Base-by-base conservation (phyloP, 257 asterid genomes). In the Dorcoceras hygrometricum region DNA sequence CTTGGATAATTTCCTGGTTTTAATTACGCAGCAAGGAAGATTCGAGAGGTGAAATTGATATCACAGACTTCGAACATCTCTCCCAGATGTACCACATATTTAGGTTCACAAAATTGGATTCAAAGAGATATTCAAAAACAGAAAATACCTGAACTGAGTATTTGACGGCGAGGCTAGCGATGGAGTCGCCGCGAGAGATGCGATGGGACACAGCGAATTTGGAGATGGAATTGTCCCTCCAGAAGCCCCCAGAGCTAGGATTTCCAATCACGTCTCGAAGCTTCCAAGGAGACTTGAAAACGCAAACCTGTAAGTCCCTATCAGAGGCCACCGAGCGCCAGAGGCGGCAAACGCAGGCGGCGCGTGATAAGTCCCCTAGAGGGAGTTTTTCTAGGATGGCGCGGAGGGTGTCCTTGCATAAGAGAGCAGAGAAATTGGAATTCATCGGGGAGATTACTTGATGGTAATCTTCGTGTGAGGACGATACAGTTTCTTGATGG, bases 131-230 rank as follows among this genome's bases (percentile, higher is more conserved):
- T 34, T 34, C 43, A 34, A 34, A 12, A 9, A 7, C 3, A 8
- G 43, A 34, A 46, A 27, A 50, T 79, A 93, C 99, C 95, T 93
- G 99, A 60, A 88, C 97, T 12, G 97, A 81, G 82, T 93, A 93
- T 79, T 81, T 88, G 50, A 93, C 95, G 53, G 99, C 99, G n/a
- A 93, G 96, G 80, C 97, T 84, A 61, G 96, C 87, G 26, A 90
- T 79, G 24, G 90, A 80, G 71, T 93, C 99, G 19, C 85, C 84
- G 10, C 92, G 90, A 22, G 76, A 73, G 53, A 93, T 64, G 8
- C 87, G 84, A 73, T 93, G 99, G 19, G 99, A 90, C 10, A 93
- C 76, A 53, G 99, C 96, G 73, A 93, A 93, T 82, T 83, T 93
- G 12, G 89, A 79, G 25, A 93, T 83, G 32, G 89, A 82, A 72